Conservation (phyloP, 768 basidiomycete genomes). For the Lactarius vividus region DNA sequence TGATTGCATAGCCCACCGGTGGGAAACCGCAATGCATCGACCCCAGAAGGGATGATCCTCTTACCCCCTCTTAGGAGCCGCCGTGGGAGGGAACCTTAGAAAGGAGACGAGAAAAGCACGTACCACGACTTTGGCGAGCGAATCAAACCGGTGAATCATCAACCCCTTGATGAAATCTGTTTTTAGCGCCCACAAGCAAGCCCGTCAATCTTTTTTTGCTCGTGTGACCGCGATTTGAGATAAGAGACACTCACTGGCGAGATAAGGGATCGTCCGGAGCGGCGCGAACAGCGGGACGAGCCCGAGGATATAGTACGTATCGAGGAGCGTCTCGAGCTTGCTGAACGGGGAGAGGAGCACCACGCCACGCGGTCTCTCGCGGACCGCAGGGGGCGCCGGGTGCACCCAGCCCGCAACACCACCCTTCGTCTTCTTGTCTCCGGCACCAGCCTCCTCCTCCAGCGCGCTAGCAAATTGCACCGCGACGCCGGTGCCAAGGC, state of each 20-base stretch:
- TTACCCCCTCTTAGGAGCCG: not conserved
- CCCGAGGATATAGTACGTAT: conserved; percentile 65
- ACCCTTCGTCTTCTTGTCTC: not conserved
- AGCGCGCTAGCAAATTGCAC: conserved; percentile 44
- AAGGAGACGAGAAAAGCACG: conserved; percentile 26
- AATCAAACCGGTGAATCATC: conserved; percentile 59
- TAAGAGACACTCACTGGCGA: conserved; percentile 49
- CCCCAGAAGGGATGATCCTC: not conserved
- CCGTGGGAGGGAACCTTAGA: not conserved
- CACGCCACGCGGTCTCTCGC: conserved; percentile 40
- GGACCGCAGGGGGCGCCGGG: not conserved
- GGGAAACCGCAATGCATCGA: not conserved
- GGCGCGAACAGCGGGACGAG: conserved; percentile 71
- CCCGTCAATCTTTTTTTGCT: not conserved
- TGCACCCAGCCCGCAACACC: not conserved
- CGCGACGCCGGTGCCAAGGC: conserved; percentile 81
- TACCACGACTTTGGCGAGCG: conserved; percentile 60
- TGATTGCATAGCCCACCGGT: too few relatives aligned
- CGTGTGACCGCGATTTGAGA: conserved; percentile 8
- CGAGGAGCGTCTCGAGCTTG: conserved; percentile 46
- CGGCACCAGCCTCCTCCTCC: conserved; percentile 23
- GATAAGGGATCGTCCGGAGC: conserved; percentile 57
- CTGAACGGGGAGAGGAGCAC: conserved; percentile 44
- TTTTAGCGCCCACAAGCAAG: not conserved
- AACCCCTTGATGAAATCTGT: conserved; percentile 56